Evolutionary conservation across 2,329 filamentous ascomycete species (phyloP).

Genomic region (Fusarium annulatum): DNA sequence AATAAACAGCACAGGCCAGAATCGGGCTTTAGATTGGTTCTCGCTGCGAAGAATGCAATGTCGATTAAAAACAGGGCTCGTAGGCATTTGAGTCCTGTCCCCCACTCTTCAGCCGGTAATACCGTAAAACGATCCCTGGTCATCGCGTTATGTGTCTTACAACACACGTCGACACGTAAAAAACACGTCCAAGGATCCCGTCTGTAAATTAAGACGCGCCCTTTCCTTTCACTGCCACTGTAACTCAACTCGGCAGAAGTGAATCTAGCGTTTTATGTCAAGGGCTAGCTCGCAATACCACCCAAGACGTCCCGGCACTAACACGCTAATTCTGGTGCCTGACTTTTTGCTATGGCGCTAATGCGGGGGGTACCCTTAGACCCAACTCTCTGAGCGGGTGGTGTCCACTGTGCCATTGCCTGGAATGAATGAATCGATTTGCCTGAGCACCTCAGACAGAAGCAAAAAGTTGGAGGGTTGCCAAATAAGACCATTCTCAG

Average conservation of each 20-base stretch:
- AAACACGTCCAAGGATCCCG: constrained; percentile 4
- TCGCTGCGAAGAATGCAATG: background rate
- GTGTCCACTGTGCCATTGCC: constrained; percentile 20
- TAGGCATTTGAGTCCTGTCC: background rate
- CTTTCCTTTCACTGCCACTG: background rate
- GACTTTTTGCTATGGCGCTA: constrained; percentile 34
- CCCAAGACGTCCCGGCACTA: constrained; percentile 24
- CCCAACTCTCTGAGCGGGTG: constrained; percentile 3
- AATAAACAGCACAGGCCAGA: constrained; percentile 37
- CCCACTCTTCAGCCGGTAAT: constrained; percentile 26
- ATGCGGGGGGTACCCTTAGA: constrained; percentile 31
- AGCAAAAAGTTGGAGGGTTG: constrained; percentile 5
- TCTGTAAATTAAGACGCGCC: constrained; percentile 8
- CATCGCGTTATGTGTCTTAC: background rate
- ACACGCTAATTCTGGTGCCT: constrained; percentile 38
- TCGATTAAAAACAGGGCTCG: constrained; percentile 1
- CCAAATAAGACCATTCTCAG: constrained; percentile 3
- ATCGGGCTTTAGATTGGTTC: constrained; percentile 1
- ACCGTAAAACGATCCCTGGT: background rate
- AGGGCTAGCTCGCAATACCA: background rate
- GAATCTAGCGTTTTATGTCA: constrained; percentile 6
- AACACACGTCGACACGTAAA: background rate
- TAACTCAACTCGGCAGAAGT: background rate
- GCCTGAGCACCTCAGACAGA: constrained; percentile 12
- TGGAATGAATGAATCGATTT: constrained; percentile 31